Evolutionary conservation across 2,329 filamentous ascomycete species (phyloP).

Genomic region (Aspergillus sp.): DNA sequence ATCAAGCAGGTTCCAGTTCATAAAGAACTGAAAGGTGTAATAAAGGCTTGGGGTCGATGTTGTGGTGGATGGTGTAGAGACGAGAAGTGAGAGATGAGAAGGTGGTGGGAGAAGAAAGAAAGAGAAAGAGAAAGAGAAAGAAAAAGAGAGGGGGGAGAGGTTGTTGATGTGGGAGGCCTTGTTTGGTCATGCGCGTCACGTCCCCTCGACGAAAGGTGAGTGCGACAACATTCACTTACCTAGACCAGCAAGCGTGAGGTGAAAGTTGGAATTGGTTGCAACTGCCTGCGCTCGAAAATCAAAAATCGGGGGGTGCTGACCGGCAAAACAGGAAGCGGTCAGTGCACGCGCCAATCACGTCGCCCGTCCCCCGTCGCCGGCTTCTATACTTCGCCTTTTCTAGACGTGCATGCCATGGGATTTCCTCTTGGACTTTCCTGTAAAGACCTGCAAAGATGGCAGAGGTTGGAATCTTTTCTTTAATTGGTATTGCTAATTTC

Average conservation of each 20-base stretch:
- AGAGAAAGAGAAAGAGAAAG: conserved; percentile 2
- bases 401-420: background rate
- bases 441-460: too few species aligned
- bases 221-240: conserved; percentile 14
- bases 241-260: conserved; percentile 5
- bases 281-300: conserved; percentile 11
- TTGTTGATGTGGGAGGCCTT: background rate
- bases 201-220: background rate
- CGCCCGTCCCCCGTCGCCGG: background rate
- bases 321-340: conserved; percentile 20
- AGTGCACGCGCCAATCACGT: background rate
- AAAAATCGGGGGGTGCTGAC: conserved; percentile 15
- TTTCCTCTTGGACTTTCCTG: too few species aligned
- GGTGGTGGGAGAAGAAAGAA: conserved; percentile 5
- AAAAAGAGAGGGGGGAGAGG: conserved; percentile 3
- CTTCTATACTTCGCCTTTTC: background rate
- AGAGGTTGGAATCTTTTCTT: background rate
- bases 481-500: background rate
- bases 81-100: conserved; percentile 5
- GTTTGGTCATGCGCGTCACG: conserved; percentile 7
- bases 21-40: background rate
- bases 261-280: background rate
- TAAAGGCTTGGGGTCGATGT: background rate
- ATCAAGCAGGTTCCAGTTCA: background rate
- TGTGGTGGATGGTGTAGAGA: background rate